Base-by-base conservation (phyloP, 495 filamentous ascomycete species). In the Hypomontagnella submonticulosa region DNA sequence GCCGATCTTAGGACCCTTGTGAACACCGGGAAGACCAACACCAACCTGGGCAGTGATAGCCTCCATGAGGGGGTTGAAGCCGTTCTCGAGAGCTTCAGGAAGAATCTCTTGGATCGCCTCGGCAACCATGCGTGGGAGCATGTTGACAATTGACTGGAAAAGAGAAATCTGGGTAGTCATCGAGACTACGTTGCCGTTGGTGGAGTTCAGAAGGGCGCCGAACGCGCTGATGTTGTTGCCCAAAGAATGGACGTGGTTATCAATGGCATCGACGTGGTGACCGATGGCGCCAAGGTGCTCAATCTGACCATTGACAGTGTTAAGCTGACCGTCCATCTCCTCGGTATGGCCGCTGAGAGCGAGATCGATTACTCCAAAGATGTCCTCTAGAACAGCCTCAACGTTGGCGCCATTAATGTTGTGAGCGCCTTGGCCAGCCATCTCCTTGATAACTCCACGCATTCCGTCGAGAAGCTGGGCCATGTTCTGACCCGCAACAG, bases 251-350 rank as follows among this genome's bases (percentile, higher is more conserved):
- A 73, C 71, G 18, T 73, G 66, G 18, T 52, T 58, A 16, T 67
- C 63, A 18, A 73, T 73, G 4, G 71, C 71, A 6, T 61, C 61
- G 49, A 71, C 71, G 12, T 73, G 71, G 10, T 63, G 48, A 13
- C 58, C 58, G 10, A 73, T 73, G 1, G 69, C 69, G 6, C 62
- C 42, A 33, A 73, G 57, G 57, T 73, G 71, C 8, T 34, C n/a
- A 7, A 55, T 61, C 2, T 72, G 62, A 12, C 57, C 57, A 27
- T 67, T 19, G 0, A 70, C 30, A 34, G 23, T 40, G 4, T 43
- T 38, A 0, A 43, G 48, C 43, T 72, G 70, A 0, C 57, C 64
- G 13, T 49, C 15, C 3, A 68, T 32, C 11, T 38, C n/a, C 4
- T 57, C 12, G 15, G 40, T 10, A 13, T 55, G 58, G 0, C 59